Evolutionary conservation across 306 rosid species (phyloP).

Genomic region (Morella rubra): DNA sequence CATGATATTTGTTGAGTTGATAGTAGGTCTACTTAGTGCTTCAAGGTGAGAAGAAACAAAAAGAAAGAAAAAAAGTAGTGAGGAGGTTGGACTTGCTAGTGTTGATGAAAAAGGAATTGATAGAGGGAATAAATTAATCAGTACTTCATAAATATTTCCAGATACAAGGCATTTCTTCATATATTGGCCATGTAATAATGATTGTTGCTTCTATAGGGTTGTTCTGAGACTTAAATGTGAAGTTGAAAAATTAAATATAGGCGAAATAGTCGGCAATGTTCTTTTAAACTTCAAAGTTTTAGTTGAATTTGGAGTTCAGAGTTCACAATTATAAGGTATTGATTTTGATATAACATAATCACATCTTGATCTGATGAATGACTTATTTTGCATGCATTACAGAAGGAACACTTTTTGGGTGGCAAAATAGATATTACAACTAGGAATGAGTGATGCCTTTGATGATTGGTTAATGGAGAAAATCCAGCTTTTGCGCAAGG

Average conservation of each 20-base stretch:
- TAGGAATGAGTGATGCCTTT: slow-evolving; percentile 99
- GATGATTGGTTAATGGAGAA: slow-evolving; percentile 97
- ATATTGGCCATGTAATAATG: not conserved
- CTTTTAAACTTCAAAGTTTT: not conserved
- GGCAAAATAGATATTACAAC: slow-evolving; percentile 90
- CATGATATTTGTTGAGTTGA: not conserved
- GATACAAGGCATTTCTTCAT: not conserved
- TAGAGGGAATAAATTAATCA: not conserved
- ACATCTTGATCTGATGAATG: not conserved
- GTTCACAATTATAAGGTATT: no score
- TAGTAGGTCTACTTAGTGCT: not conserved
- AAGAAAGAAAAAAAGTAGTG: no score
- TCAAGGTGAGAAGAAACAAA: not conserved
- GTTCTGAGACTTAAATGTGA: not conserved
- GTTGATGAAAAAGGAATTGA: not conserved
- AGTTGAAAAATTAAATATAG: no score
- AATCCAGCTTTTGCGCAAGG: slow-evolving; percentile 88
- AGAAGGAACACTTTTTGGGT: slow-evolving; percentile 99
- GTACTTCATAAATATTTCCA: not conserved
- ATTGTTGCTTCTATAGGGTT: not conserved
- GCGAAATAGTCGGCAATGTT: not conserved
- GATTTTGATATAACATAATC: not conserved
- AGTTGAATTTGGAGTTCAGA: no score
- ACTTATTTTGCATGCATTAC: slow-evolving; percentile 19
- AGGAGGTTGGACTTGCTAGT: not conserved